A percentile compares a stretch with the other conserved stretches of the same genome.
Evolutionary conservation across 768 basidiomycete genomes (phyloP).

Genomic region (Phaeotremella fagi): DNA sequence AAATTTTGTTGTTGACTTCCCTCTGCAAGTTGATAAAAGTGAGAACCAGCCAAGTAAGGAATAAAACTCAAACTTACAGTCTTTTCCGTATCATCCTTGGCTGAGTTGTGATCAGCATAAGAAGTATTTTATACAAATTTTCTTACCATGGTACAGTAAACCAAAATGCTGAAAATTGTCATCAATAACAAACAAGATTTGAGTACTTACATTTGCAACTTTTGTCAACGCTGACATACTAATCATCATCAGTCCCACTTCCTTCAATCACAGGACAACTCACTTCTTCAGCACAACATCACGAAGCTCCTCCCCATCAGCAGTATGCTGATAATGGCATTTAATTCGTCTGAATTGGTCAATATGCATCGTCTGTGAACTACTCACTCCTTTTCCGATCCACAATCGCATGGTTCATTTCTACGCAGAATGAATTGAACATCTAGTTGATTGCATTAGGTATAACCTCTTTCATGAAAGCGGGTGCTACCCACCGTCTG

Average conservation of each 20-base stretch:
- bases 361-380: background rate
- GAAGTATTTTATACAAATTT: too few relatives aligned
- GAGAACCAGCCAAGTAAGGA: background rate
- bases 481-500: slow-evolving; percentile 45
- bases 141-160: slow-evolving; percentile 72
- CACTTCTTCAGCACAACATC: slow-evolving; percentile 60
- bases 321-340: slow-evolving; percentile 55
- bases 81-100: slow-evolving; percentile 65
- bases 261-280: background rate
- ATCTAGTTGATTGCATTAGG: slow-evolving; percentile 30
- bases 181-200: background rate
- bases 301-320: slow-evolving; percentile 48
- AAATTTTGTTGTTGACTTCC: slow-evolving; percentile 29
- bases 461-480: too few relatives aligned
- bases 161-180: slow-evolving; percentile 61
- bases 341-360: slow-evolving; percentile 56
- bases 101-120: too few relatives aligned
- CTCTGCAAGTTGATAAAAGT: slow-evolving; percentile 10
- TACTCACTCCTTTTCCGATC: slow-evolving; percentile 58
- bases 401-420: slow-evolving; percentile 70
- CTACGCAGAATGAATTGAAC: slow-evolving; percentile 69
- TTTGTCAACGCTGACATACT: slow-evolving; percentile 34
- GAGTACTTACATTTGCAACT: slow-evolving; percentile 34
- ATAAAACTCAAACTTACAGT: slow-evolving; percentile 25
- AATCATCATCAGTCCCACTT: background rate